Evolutionary conservation across 352 stramenopile species (phyloP).

Genomic region (Phytopythium montanum): DNA sequence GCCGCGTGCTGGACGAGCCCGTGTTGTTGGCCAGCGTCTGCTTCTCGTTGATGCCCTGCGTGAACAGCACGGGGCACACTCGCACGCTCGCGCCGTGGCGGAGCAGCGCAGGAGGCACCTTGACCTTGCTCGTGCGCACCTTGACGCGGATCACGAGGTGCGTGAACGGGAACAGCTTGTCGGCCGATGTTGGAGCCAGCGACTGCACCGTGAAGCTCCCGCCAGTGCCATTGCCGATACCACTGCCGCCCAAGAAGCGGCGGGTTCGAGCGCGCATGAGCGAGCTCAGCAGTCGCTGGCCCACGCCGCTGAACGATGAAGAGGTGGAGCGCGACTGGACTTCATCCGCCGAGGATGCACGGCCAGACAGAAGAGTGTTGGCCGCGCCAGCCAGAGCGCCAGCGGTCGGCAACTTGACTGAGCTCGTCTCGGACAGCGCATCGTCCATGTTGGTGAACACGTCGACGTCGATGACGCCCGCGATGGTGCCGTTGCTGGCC

Average conservation of each 20-base stretch:
- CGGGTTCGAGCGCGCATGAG: constrained; percentile 67
- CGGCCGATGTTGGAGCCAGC: constrained; percentile 33
- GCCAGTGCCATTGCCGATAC: constrained; percentile 18
- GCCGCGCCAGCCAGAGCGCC: neutral
- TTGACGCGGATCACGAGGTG: constrained; percentile 82
- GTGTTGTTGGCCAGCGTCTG: constrained; percentile 91
- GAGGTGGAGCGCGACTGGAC: constrained; percentile 31
- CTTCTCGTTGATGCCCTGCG: constrained; percentile 92
- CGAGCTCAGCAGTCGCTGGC: constrained; percentile 62
- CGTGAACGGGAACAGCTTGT: constrained; percentile 64
- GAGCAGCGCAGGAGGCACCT: constrained; percentile 50
- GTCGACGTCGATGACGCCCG: constrained; percentile 77
- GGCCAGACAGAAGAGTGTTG: neutral
- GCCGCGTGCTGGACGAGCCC: constrained; percentile 61
- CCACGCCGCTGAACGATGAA: constrained; percentile 62
- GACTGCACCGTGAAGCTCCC: constrained; percentile 27
- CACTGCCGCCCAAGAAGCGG: constrained; percentile 43
- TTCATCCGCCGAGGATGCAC: constrained; percentile 21
- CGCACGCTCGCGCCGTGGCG: constrained; percentile 57
- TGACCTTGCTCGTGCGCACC: constrained; percentile 70
- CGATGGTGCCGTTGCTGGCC: constrained; percentile 36
- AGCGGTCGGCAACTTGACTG: constrained; percentile 9
- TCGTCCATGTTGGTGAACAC: constrained; percentile 78
- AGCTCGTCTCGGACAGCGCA: constrained; percentile 46
- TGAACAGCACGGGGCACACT: constrained; percentile 76